Evolutionary conservation across 192 early-diverging fungal genomes (phyloP).

Genomic region (Rhizophagus prolifer): DNA sequence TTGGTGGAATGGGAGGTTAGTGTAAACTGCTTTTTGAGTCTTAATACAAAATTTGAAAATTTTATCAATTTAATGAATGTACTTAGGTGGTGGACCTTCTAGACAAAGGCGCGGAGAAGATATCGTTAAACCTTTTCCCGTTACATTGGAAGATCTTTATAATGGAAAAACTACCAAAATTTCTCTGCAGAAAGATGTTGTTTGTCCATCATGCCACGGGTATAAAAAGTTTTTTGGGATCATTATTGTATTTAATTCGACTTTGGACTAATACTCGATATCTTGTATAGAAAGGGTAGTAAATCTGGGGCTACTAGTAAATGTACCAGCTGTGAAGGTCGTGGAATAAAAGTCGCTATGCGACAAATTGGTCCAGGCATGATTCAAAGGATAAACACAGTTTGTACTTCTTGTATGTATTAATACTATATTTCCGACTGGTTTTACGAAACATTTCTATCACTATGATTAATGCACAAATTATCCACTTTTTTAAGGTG

Average conservation of each 20-base stretch:
- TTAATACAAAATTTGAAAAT: not conserved
- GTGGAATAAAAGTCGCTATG: constrained; percentile 77
- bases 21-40: constrained; percentile 28
- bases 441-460: not conserved
- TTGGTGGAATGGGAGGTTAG: constrained; percentile 50
- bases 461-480: not conserved
- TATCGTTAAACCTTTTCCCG: constrained; percentile 73
- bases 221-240: constrained; percentile 28
- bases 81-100: constrained; percentile 34
- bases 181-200: constrained; percentile 77
- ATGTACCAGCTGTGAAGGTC: constrained; percentile 75
- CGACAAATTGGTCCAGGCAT: constrained; percentile 85
- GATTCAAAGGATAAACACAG: constrained; percentile 88
- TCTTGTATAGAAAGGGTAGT: constrained; percentile 73
- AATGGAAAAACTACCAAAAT: constrained; percentile 82
- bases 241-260: constrained; percentile 48
- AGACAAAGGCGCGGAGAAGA: constrained; percentile 50
- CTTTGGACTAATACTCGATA: constrained; percentile 10
- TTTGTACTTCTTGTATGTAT: constrained; percentile 70
- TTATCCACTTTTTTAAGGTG: constrained; percentile 22
- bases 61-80: not conserved
- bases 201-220: constrained; percentile 64
- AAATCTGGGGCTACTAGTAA: constrained; percentile 72
- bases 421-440: not conserved
- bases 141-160: constrained; percentile 93